Base-by-base conservation (phyloP, 345 rosid species). In the Moringa oleifera region DNA sequence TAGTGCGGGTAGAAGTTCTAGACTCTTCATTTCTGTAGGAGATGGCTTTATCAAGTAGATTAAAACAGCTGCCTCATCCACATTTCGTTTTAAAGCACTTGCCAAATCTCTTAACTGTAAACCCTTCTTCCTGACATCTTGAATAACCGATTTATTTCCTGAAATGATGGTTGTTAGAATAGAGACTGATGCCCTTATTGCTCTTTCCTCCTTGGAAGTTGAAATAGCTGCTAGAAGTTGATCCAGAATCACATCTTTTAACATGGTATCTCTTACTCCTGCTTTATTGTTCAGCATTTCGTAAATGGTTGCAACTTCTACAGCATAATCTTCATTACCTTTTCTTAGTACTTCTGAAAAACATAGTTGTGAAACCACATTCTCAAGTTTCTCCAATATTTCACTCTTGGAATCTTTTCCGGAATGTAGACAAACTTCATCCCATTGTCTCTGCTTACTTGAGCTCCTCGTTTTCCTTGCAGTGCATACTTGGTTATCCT, bases 21-120 rank as follows among this genome's bases (percentile, higher is more conserved):
- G 73, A 64, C 88, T 77, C 77, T 74, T 89, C 53, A 92, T 92
- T 65, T 93, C 97, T 11, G 68, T 66, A 36, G 96, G 97, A 69
- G 97, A 78, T 55, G 98, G 96, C 64, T 89, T 80, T 72, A 86
- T 83, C 61, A 89, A 50, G 70, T 89, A 83, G 45, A 93, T 87
- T 46, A 93, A 84, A 20, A 68, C 73, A 61, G 94, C 91, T 59
- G 97, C 96, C 68, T 93, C 96, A 21, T 84, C 88, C 59, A 93
- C 91, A 24, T 93, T 90, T 56, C 68, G 71, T 52, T 93, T 84
- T 51, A 90, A 69, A 11, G 96, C 93, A 53, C 75, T 78, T 45
- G 93, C 95, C 55, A 92, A 71, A 66, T 85, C 85, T 23, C 73
- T 68, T 63, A 87, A 54, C 51, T 70, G 74, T 53, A 93, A 75